Evolutionary conservation across 1,284 basidiomycete species (phyloP), one percentile per base, ranked within the genome.

Genomic region (Leccinum angustisporum): DNA sequence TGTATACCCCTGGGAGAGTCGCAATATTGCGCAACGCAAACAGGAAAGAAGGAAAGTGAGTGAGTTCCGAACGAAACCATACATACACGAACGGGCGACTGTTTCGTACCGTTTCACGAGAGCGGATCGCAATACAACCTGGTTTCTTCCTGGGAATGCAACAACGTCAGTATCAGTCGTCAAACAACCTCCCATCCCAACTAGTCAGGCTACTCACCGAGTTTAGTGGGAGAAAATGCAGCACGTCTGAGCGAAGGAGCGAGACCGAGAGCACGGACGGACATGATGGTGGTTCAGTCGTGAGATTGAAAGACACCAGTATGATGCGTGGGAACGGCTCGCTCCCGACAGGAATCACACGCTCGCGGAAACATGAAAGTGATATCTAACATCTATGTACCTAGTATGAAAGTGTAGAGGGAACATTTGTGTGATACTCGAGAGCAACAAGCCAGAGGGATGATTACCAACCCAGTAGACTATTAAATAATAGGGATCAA

Each of bases 201-300:
- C 48, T 14, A 0, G 1, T 21, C 18, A 36, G 14, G 36, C 6
- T 9, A 72, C 77, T 57, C 58, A 88, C 86, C 78, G 60, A 79
- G 62, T 62, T 77, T 77, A n/a, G n/a, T 30, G 50, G 83, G 77
- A 34, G 77, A 67, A 63, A 88, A 80, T 0, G 78, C 77, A 21
- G 79, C 78, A 65, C 79, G 81, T 70, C 83, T 82, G 60, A 88
- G 73, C 25, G 81, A 77, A n/a, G 83, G 74, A 25, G 80, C 78
- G 57, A 88, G 75, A 61, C 86, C 85, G 57, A 86, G 81, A 50
- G 78, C 75, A 71, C 83, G 80, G 61, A 79, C 73, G 65, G 81
- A 80, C 74, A 83, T 77, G 79, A 83, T 78, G 79, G 82, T 80
- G 58, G 68, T 77, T 74, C 61, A 57, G 57, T 61, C 58, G 56